A percentile compares a stretch with the other conserved stretches of the same genome.
These are phyloP conservation scores for Pistacia vera DNA, from an alignment of 345 rosid genomes.

Conservation along the genomic window DNA sequence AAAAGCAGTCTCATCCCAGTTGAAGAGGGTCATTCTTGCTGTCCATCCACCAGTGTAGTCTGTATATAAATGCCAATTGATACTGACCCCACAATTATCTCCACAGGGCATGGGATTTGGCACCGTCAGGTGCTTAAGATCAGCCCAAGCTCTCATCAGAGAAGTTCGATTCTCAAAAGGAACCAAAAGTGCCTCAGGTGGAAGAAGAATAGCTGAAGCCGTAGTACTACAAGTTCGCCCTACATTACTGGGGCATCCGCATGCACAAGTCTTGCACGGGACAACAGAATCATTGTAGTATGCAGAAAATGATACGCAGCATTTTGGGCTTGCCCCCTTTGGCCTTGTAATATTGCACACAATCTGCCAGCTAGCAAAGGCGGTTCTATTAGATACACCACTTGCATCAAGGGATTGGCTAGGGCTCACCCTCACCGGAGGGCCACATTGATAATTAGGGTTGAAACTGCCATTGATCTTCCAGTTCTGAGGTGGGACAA, in stretches of 20 bases:
- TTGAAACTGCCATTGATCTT: slow-evolving; percentile 75
- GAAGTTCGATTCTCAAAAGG: slow-evolving; percentile 84
- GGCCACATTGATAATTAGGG: slow-evolving; percentile 83
- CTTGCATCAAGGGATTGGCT: slow-evolving; percentile 71
- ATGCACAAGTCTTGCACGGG: slow-evolving; percentile 88
- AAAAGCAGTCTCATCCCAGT: slow-evolving; percentile 76
- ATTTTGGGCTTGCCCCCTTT: slow-evolving; percentile 62
- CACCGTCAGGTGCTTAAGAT: slow-evolving; percentile 49
- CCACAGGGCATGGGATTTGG: slow-evolving; percentile 87
- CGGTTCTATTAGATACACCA: slow-evolving; percentile 69
- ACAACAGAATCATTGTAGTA: slow-evolving; percentile 86
- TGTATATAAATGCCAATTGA: slow-evolving; percentile 84
- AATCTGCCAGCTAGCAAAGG: slow-evolving; percentile 92
- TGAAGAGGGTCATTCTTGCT: slow-evolving; percentile 87
- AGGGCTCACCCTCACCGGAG: slow-evolving; percentile 80
- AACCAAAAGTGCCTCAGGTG: slow-evolving; percentile 76
- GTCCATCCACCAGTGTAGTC: slow-evolving; percentile 86
- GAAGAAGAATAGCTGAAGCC: slow-evolving; percentile 76
- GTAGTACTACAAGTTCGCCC: slow-evolving; percentile 65
- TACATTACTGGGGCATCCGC: slow-evolving; percentile 71
- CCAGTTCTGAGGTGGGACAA: slow-evolving; percentile 87
- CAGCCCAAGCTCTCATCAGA: slow-evolving; percentile 69
- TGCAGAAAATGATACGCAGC: slow-evolving; percentile 93
- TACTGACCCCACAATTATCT: slow-evolving; percentile 91
- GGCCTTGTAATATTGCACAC: slow-evolving; percentile 91